Evolutionary conservation across 1,139 yeast species (phyloP).

Genomic region (Barnettozyma hawaiiensis): DNA sequence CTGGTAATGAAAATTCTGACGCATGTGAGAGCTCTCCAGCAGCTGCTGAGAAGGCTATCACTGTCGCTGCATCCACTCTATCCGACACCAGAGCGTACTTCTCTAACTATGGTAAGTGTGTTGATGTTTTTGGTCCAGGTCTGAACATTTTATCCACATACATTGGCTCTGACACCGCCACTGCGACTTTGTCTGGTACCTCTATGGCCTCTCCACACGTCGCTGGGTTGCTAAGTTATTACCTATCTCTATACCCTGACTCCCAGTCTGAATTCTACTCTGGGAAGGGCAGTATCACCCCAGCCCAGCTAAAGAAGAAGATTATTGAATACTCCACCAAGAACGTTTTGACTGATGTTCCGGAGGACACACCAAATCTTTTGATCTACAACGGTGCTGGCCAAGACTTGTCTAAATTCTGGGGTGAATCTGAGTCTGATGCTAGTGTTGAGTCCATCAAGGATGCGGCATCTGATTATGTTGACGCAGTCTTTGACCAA

Average conservation of each 20-base stretch:
- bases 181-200: constrained; percentile 93
- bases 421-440: constrained; percentile 17
- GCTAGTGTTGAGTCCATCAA: constrained; percentile 1
- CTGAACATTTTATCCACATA: constrained; percentile 76
- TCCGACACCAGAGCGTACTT: constrained; percentile 73
- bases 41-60: constrained; percentile 65
- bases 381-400: constrained; percentile 95
- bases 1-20: constrained; percentile 82
- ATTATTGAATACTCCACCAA: constrained; percentile 75
- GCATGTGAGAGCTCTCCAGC: constrained; percentile 86
- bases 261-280: constrained; percentile 69
- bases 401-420: constrained; percentile 40
- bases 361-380: constrained; percentile 79
- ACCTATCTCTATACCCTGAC: constrained; percentile 85
- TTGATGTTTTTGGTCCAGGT: constrained; percentile 83
- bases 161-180: constrained; percentile 77
- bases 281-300: constrained; percentile 61
- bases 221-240: constrained; percentile 85
- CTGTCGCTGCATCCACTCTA: constrained; percentile 79
- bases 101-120: constrained; percentile 81
- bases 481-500: constrained; percentile 8
- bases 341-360: constrained; percentile 62
- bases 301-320: constrained; percentile 85
- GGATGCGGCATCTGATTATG: constrained; percentile 3
- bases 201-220: constrained; percentile 99